phyloP scores from a whole-genome alignment of 177 flowering plant species.

The Vitis hybrid region DNA sequence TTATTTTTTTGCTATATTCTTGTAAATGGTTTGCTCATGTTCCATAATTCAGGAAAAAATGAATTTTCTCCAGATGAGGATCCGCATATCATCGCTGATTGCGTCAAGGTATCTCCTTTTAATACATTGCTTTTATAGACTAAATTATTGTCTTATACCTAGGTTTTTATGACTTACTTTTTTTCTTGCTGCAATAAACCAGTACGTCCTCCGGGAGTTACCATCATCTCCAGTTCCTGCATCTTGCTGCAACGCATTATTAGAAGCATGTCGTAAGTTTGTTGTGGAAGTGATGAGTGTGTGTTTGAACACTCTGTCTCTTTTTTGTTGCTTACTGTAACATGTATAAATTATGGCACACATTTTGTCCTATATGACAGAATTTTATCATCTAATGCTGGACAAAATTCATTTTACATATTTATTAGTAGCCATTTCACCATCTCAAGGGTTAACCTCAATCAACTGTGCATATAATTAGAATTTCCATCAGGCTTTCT shows the following conservation, averaged over 20 bases:
- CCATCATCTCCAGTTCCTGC: conserved; percentile 99
- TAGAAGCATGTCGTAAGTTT: conserved; percentile 89
- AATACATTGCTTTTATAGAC: too few relatives aligned
- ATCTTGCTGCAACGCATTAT: conserved; percentile 89
- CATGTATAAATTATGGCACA: not conserved
- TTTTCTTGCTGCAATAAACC: conserved; percentile 20
- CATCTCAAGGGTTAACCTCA: too few relatives aligned
- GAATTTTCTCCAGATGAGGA: conserved; percentile 90
- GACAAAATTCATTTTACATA: not conserved
- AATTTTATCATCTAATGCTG: not conserved
- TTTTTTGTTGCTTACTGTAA: not conserved
- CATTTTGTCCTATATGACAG: not conserved
- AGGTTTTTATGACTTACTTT: too few relatives aligned
- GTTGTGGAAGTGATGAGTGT: not conserved
- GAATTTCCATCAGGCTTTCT: too few relatives aligned
- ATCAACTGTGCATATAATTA: too few relatives aligned
- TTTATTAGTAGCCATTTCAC: not conserved
- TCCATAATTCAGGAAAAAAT: conserved; percentile 58
- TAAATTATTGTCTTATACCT: too few relatives aligned
- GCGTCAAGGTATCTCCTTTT: conserved; percentile 70
- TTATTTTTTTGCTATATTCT: not conserved
- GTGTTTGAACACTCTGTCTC: not conserved
- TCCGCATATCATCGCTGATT: conserved; percentile 92
- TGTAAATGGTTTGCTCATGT: conserved; percentile 3
- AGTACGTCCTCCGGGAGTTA: conserved; percentile 87